Conservation (phyloP, 805 yeast species). For the Candida bentonensis region DNA sequence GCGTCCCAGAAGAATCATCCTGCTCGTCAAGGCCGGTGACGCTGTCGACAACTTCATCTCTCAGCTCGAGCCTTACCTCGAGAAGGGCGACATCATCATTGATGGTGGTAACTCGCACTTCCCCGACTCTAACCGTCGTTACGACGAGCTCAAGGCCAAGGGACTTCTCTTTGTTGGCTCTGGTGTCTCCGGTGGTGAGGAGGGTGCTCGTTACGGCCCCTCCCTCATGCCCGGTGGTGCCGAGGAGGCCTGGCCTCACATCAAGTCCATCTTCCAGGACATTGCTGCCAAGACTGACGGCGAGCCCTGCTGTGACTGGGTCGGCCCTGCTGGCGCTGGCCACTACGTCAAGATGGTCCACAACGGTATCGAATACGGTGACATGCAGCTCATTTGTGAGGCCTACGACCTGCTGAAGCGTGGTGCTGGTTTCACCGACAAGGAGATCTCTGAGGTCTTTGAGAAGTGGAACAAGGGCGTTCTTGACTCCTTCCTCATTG, state of each 20-base stretch:
- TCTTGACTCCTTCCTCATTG: slow-evolving; percentile 90
- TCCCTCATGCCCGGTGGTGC: slow-evolving; percentile 99
- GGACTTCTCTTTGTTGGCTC: slow-evolving; percentile 93
- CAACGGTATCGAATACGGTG: slow-evolving; percentile 99
- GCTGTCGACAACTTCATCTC: slow-evolving; percentile 88
- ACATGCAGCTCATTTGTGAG: slow-evolving; percentile 97
- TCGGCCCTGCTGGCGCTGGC: slow-evolving; percentile 98
- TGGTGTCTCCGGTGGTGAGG: slow-evolving; percentile 99
- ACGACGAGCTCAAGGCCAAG: slow-evolving; percentile 70
- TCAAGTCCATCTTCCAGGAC: slow-evolving; percentile 90
- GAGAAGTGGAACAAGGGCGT: slow-evolving; percentile 94
- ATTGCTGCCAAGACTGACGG: slow-evolving; percentile 94
- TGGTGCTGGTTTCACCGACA: slow-evolving; percentile 77
- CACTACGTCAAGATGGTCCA: slow-evolving; percentile 99
- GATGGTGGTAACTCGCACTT: slow-evolving; percentile 99
- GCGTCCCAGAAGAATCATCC: slow-evolving; percentile 91
- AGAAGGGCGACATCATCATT: slow-evolving; percentile 93
- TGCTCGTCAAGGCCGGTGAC: slow-evolving; percentile 90
- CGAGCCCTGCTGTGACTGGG: slow-evolving; percentile 99
- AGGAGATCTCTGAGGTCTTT: slow-evolving; percentile 88
- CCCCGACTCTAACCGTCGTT: slow-evolving; percentile 98
- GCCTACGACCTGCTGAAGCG: slow-evolving; percentile 94
- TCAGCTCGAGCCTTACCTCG: slow-evolving; percentile 80
- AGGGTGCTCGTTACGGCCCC: slow-evolving; percentile 99
- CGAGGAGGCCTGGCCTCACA: slow-evolving; percentile 96